Conservation (phyloP, 2,329 filamentous ascomycete genomes). For the Scedosporium aurantiacum region DNA sequence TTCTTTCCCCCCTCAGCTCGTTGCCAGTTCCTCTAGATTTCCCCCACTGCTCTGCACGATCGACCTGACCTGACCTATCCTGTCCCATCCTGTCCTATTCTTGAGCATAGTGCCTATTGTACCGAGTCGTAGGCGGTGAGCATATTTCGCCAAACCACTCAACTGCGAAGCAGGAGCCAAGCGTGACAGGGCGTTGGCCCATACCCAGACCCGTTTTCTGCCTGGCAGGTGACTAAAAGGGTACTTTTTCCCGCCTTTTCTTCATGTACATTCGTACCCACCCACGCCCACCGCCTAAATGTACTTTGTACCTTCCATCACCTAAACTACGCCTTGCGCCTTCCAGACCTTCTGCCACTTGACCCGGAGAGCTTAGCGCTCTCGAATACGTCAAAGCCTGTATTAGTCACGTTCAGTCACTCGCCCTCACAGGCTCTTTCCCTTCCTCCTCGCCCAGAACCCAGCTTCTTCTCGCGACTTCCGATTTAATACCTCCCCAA, state of each 20-base stretch:
- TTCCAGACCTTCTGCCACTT: not conserved
- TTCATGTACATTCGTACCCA: conserved; percentile 2
- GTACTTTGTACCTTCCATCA: not conserved
- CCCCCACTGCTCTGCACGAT: not conserved
- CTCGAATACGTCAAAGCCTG: conserved; percentile 4
- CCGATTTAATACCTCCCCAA: not conserved
- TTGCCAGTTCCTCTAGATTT: not conserved
- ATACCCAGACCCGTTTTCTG: not conserved
- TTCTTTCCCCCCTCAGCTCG: not conserved
- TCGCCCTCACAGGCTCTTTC: not conserved
- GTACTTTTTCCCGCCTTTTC: conserved; percentile 3
- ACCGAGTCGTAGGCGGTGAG: not conserved
- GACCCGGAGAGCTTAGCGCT: not conserved
- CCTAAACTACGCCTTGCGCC: not conserved
- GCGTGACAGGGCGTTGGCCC: not conserved
- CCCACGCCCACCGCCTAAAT: conserved; percentile 2
- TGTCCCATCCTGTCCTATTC: no score
- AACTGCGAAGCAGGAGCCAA: not conserved
- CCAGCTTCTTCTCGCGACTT: not conserved
- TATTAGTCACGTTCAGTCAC: conserved; percentile 6
- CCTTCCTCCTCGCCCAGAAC: not conserved
- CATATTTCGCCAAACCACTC: no score
- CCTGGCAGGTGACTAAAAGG: conserved; percentile 4
- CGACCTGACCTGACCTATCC: no score
- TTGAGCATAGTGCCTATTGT: no score